Conservation (phyloP, 1,139 yeast species). For the Scheffersomyces parashehatae region DNA sequence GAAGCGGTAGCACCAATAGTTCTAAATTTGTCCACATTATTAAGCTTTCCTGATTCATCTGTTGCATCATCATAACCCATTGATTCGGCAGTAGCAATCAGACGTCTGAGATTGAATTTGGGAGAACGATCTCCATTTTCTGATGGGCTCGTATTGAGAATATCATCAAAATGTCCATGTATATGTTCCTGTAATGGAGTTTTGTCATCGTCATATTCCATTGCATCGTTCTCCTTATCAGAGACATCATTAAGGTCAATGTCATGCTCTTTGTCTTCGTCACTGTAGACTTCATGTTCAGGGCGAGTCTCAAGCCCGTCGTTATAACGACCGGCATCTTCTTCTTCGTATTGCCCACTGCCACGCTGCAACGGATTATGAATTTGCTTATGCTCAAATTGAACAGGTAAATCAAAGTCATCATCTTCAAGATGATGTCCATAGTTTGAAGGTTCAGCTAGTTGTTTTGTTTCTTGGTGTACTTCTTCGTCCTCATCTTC, state of each 20-base stretch:
- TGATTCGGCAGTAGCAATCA: constrained; percentile 16
- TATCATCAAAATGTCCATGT: constrained; percentile 1
- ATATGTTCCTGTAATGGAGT: constrained; percentile 2
- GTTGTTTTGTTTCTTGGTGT: no score
- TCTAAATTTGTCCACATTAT: constrained; percentile 17
- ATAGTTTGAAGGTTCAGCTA: background rate
- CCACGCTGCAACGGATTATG: background rate
- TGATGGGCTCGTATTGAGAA: no score
- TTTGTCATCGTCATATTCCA: background rate
- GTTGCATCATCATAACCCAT: constrained; percentile 15
- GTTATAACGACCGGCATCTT: no score
- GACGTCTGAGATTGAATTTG: constrained; percentile 15
- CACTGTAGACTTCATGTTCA: no score
- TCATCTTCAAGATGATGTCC: no score
- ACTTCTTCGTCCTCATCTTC: constrained; percentile 1
- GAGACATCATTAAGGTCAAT: no score
- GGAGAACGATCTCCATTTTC: constrained; percentile 12
- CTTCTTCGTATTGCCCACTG: no score
- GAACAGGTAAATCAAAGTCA: no score
- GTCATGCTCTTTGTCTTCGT: no score
- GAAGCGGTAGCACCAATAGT: constrained; percentile 21
- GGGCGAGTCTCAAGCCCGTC: no score
- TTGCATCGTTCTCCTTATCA: constrained; percentile 3
- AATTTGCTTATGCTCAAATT: background rate
- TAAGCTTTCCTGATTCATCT: constrained; percentile 15